phyloP scores from a whole-genome alignment of 148 eudicot genomes.

The Diospyros lotus region DNA sequence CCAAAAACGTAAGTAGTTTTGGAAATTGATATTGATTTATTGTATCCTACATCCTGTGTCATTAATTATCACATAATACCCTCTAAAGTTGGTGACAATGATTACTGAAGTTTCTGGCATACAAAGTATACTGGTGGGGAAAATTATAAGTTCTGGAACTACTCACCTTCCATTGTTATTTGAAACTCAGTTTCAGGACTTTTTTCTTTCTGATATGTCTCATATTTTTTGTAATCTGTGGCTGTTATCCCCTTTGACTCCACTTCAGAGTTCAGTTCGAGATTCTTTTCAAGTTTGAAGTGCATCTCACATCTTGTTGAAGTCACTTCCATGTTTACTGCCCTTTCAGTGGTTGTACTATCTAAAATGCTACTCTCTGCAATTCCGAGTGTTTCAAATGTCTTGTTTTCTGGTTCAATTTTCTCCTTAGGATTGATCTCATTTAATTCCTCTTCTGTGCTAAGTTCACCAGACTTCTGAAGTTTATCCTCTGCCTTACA shows the following conservation, averaged over 20 bases:
- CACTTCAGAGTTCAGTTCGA: too few species aligned
- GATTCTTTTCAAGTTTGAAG: too few species aligned
- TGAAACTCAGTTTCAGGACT: conserved; percentile 7
- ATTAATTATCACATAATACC: not conserved
- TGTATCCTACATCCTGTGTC: not conserved
- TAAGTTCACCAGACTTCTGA: not conserved
- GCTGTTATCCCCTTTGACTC: too few species aligned
- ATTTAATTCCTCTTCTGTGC: conserved; percentile 12
- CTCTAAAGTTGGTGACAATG: not conserved
- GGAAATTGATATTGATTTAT: not conserved
- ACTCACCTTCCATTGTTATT: conserved; percentile 12
- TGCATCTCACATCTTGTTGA: too few species aligned
- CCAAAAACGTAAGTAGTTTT: not conserved
- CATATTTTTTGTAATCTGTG: too few species aligned
- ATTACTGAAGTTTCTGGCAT: not conserved
- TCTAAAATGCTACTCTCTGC: too few species aligned
- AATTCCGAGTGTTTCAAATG: too few species aligned
- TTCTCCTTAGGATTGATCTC: conserved; percentile 3
- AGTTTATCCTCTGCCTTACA: not conserved
- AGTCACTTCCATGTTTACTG: too few species aligned
- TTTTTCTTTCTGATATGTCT: not conserved
- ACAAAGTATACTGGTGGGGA: not conserved
- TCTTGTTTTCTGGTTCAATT: too few species aligned
- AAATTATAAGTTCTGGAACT: not conserved
- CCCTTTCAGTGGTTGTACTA: too few species aligned